Evolutionary conservation across 1,139 yeast species (phyloP).

Genomic region (Pneumocystis murina): DNA sequence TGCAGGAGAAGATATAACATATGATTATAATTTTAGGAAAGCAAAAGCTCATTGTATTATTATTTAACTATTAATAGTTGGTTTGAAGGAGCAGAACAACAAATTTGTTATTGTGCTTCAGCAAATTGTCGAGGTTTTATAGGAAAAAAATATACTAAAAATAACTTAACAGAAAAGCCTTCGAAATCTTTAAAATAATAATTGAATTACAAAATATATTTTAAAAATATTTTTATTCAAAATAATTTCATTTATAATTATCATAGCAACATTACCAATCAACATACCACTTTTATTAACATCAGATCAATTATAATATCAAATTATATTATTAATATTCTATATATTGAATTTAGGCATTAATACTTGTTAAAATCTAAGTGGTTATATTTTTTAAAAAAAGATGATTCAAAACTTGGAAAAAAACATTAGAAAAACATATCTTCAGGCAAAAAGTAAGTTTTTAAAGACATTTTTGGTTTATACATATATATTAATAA

Average conservation of each 20-base stretch:
- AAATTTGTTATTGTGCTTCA: constrained; percentile 28
- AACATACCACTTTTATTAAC: background rate
- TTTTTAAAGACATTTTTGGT: background rate
- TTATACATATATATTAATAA: background rate
- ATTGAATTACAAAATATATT: too few relatives aligned
- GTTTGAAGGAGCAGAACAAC: constrained; percentile 28
- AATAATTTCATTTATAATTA: background rate
- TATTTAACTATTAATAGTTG: constrained; percentile 13
- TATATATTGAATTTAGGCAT: too few relatives aligned
- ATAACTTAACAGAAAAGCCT: background rate
- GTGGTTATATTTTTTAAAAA: too few relatives aligned
- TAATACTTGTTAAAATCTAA: too few relatives aligned
- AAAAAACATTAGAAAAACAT: background rate
- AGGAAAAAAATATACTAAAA: constrained; percentile 16
- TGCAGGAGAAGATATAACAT: constrained; percentile 28
- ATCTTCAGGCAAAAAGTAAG: background rate
- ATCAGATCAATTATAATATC: too few relatives aligned
- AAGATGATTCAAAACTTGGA: background rate
- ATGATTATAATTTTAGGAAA: constrained; percentile 29
- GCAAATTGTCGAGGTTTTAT: constrained; percentile 27
- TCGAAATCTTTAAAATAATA: background rate
- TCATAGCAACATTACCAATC: background rate
- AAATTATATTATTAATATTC: too few relatives aligned
- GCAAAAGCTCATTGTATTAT: background rate
- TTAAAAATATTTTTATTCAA: too few relatives aligned